Evolutionary conservation across 164 flowering plant species (phyloP), one percentile per base, ranked within the genome.

Genomic region (Umbellularia californica): DNA sequence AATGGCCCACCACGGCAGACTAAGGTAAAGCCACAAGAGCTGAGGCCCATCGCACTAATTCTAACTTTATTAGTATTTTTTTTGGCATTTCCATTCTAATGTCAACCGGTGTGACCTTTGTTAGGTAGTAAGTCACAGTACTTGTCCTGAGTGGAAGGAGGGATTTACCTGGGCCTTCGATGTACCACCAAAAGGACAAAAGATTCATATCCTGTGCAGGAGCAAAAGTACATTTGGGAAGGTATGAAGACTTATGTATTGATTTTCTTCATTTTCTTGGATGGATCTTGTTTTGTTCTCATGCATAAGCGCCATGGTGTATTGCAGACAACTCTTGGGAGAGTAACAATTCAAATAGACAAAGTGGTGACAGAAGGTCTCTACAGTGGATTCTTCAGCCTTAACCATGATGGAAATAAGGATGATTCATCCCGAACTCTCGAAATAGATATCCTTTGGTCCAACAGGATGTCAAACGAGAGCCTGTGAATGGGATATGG

Each of bases 111-210:
- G 28, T 58, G 51, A 23, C 50, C 2, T 51, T 27, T 77, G 1
- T 68, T 80, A 94, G 98, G 95, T 93, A 2, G 88, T 92, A 70
- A 89, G 68, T 82, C 88, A 87, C 78, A 88, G 82, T 74, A 82
- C 76, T 6, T 82, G 87, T 71, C 98, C 98, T 20, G 97, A 93
- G 81, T 92, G 97, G 98, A 86, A 92, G 83, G 97, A 94, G 84
- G 92, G 89, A 6, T 92, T 92, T 77, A 88, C 89, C 19, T 92
- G 98, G 98, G 91, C 93, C 24, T 94, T 94, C 82, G 97, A 94
- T 82, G 92, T 92, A 24, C 98, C 98, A 20, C 98, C 97, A 2
- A 92, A 90, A 78, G 98, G 97, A 28, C 97, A 94, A 80, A 94
- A 92, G 62, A 93, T 92, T 28, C 95, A 94, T 73, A 94, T 94